Evolutionary conservation across 345 rosid species (phyloP), one percentile per base, ranked within the genome.

Genomic region (Citropsis articulata): DNA sequence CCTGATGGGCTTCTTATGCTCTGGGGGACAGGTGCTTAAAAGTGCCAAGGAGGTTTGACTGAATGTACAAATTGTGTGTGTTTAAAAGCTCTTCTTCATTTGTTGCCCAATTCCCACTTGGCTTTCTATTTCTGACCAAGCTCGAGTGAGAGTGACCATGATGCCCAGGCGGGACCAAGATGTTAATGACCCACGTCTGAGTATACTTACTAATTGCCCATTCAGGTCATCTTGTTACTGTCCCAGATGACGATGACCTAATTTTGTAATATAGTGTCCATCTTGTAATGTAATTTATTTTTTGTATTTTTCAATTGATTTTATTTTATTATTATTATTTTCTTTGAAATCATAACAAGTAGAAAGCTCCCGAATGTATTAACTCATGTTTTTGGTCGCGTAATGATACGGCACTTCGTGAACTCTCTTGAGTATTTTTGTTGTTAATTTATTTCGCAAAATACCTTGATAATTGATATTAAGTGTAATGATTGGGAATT

Each of bases 1-100:
- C 88, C 89, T 89, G 93, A 89, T 89, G 87, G 86, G 86, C 83
- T 89, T 89, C 86, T 91, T 91, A 79, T 87, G 71, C 86, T 82
- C 84, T 84, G 88, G 91, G 79, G 93, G 88, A 86, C 92, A 88
- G 90, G 90, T 88, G 85, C 65, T 50, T 79, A 89, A 87, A 81
- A 83, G 77, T 25, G 85, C 85, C 59, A 88, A 91, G 92, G 89
- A 67, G 78, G 84, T 83, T 63, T 27, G 88, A 87, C 70, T 76
- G 79, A 86, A 60, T 72, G 81, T 66, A 70, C 79, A 71, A 27
- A 71, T 77, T 82, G 66, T 80, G 36, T 56, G 78, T 66, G 60
- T 57, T 73, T 36, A 76, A 64, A 84, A 81, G 84, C 86, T 75
- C 79, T 81, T 81, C 70, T 81, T 81, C 70, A 22, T 67, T 63